Percentiles rank a stretch among this genome's conserved stretches.
Conservation (phyloP, 768 basidiomycete species). For the Termitomyces sp. region DNA sequence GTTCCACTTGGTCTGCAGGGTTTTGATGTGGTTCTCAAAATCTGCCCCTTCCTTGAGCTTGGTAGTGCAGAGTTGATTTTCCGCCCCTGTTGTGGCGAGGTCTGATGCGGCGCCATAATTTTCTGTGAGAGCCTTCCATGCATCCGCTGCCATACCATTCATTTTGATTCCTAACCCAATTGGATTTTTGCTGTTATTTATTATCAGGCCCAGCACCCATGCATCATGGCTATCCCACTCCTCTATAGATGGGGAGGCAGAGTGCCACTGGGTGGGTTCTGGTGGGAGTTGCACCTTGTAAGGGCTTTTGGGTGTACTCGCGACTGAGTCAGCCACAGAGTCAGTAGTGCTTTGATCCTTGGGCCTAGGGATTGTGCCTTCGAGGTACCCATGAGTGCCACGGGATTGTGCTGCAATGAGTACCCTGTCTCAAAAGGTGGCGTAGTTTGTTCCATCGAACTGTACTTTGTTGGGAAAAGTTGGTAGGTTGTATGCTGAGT, state of each 20-base stretch:
- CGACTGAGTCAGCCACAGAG: too few relatives aligned
- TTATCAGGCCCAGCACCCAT: not conserved
- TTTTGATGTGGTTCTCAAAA: not conserved
- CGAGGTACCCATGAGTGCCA: not conserved
- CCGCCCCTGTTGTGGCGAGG: not conserved
- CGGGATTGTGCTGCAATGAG: not conserved
- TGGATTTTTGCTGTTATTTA: not conserved
- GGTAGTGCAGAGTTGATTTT: not conserved
- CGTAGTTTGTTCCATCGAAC: not conserved
- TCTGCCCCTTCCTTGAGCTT: not conserved
- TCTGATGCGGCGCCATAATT: not conserved
- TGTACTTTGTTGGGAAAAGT: not conserved
- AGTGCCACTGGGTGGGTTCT: too few relatives aligned
- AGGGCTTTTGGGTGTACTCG: too few relatives aligned
- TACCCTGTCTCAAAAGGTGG: not conserved
- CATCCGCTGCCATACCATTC: not conserved
- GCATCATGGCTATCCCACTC: not conserved
- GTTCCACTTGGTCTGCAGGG: not conserved
- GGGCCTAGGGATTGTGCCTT: not conserved
- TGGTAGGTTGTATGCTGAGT: not conserved
- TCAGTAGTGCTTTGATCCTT: too few relatives aligned
- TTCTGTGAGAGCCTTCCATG: not conserved
- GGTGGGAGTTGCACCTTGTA: too few relatives aligned
- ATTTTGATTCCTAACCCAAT: not conserved
- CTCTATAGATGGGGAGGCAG: not conserved